These are phyloP conservation scores for Trametes punicea DNA, from an alignment of 768 basidiomycete genomes.

Conservation along the genomic window DNA sequence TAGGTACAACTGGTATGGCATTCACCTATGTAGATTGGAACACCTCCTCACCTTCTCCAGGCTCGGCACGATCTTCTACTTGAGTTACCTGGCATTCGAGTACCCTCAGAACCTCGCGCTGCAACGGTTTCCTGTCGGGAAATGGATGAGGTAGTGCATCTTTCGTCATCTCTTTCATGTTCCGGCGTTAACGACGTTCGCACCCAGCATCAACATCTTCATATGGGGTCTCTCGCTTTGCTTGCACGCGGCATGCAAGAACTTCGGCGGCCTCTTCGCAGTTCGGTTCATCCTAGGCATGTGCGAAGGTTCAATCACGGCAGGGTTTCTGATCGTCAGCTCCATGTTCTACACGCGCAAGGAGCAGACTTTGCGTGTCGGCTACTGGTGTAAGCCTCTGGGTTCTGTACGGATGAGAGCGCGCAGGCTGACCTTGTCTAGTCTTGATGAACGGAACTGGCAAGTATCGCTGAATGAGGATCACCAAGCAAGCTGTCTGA, in stretches of 20 bases:
- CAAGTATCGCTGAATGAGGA: not conserved
- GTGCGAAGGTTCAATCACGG: conserved; percentile 70
- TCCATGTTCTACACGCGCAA: conserved; percentile 76
- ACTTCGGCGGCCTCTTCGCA: conserved; percentile 61
- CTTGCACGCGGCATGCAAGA: conserved; percentile 66
- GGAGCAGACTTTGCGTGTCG: conserved; percentile 66
- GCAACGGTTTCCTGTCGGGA: conserved; percentile 71
- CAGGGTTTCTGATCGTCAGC: conserved; percentile 74
- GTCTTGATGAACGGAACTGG: conserved; percentile 78
- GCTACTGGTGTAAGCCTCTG: conserved; percentile 68
- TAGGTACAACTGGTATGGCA: conserved; percentile 62
- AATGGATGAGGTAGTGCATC: conserved; percentile 66
- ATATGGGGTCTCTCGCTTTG: conserved; percentile 62
- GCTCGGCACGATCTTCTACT: conserved; percentile 75
- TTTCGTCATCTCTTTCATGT: not conserved
- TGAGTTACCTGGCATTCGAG: conserved; percentile 68
- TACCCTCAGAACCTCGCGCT: conserved; percentile 72
- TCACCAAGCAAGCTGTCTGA: not conserved
- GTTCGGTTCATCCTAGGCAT: conserved; percentile 65
- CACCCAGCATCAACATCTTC: conserved; percentile 56
- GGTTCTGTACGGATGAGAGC: not conserved
- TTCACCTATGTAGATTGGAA: not conserved
- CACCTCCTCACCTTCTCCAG: conserved; percentile 30
- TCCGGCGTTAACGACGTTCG: not conserved
- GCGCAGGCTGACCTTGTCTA: conserved; percentile 20